Evolutionary conservation across 2,329 filamentous ascomycete species (phyloP).

Genomic region (Exophiala sp.): DNA sequence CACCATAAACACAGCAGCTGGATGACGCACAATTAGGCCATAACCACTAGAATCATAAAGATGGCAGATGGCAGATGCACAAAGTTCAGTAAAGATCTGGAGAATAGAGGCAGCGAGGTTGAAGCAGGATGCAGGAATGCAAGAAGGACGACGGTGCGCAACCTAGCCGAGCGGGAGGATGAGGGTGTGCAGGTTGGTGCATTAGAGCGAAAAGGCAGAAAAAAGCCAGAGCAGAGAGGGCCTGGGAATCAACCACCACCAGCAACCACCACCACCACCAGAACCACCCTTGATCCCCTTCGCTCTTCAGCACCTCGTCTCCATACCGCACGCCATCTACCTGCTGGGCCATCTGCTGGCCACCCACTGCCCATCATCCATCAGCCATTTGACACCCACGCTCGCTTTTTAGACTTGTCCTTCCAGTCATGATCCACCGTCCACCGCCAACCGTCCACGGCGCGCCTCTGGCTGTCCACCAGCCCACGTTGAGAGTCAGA

Average conservation of each 20-base stretch:
- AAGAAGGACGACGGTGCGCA: conserved; percentile 22
- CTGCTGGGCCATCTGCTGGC: conserved; percentile 4
- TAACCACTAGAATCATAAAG: conserved; percentile 11
- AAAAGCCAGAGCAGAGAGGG: background rate
- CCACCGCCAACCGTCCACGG: conserved; percentile 5
- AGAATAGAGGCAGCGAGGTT: conserved; percentile 25
- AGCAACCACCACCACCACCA: background rate
- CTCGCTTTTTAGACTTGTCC: background rate
- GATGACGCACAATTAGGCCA: conserved; percentile 21
- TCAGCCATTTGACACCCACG: conserved; percentile 15
- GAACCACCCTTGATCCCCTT: background rate
- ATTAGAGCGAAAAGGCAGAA: conserved; percentile 23
- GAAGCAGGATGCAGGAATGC: conserved; percentile 27
- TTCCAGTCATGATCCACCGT: background rate
- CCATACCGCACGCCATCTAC: conserved; percentile 6
- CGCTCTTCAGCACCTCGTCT: conserved; percentile 1
- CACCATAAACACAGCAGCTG: conserved; percentile 13
- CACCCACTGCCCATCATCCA: conserved; percentile 5
- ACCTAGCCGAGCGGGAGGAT: conserved; percentile 26
- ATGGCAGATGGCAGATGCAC: conserved; percentile 18
- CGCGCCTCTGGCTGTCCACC: conserved; percentile 1
- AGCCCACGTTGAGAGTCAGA: conserved; percentile 19
- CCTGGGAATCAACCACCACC: background rate
- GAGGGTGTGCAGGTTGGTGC: conserved; percentile 24
- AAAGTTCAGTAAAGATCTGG: conserved; percentile 27